Evolutionary conservation across 129 eudicot species (phyloP), one percentile per base, ranked within the genome.

Genomic region (Glebionis coronaria): DNA sequence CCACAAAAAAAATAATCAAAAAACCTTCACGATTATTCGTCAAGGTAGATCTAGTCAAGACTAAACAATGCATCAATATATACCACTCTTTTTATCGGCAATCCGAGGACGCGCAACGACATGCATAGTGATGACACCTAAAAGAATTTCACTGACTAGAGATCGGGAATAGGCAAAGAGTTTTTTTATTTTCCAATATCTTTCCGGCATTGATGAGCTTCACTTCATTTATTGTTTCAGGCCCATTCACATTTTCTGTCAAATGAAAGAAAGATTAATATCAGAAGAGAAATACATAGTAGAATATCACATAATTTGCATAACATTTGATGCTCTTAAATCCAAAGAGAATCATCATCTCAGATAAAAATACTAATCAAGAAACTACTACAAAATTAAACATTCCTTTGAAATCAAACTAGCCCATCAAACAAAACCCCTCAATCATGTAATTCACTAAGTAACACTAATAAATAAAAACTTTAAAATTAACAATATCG

Each of bases 121-220:
- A 50, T 56, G 87, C 90, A 85, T 85, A 18, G 90, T 85, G 68
- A 85, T 85, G 56, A 76, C 90, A 42, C 80, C 82, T 59, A 84
- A 82, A 3, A 84, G 84, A 28, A 81, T 76, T 78, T 85, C 90
- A 56, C 80, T 73, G 69, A 85, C 79, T 21, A 70, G 76, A 20
- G 82, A 55, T 76, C 87, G 78, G 19, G 87, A 85, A 69, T 85
- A 84, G 14, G 70, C 80, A n/a, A 29, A 85, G 84, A 46, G 90
- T 81, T 73, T 66, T 81, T 71, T 79, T 81, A 51, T 85, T 81
- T 61, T 85, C 90, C 53, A 85, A 72, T 53, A 85, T 85, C 82
- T 71, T 85, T 72, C 87, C 90, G 10, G 87, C 90, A 69, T 81
- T 85, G 51, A 85, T 85, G 15, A 85, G 84, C 84, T 85, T 85